These are phyloP conservation scores for Xylaria acuta DNA, from an alignment of 495 filamentous ascomycete species.

Conservation along the genomic window DNA sequence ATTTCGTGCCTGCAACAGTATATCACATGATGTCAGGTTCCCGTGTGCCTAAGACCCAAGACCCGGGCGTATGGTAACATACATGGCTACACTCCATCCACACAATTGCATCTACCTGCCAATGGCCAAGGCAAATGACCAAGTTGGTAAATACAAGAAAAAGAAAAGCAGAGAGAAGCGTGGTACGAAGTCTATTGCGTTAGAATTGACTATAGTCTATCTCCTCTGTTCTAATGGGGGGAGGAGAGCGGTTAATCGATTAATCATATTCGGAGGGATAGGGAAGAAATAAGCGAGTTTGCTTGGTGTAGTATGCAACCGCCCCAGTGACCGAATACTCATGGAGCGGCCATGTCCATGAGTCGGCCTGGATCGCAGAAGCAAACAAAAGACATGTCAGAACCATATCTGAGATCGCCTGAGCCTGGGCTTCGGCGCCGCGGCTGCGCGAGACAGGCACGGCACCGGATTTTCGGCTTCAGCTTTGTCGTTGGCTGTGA, in stretches of 20 bases:
- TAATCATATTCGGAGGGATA: neutral
- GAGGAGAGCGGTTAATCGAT: neutral
- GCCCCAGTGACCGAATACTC: neutral
- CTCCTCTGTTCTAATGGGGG: neutral
- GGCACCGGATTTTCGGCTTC: neutral
- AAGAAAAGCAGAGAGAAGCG: neutral
- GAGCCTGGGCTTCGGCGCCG: neutral
- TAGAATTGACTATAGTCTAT: neutral
- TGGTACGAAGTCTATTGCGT: neutral
- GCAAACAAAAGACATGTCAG: constrained; percentile 21
- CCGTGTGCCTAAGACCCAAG: constrained; percentile 5
- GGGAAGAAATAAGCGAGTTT: neutral
- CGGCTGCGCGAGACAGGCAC: neutral
- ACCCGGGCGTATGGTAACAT: constrained; percentile 12
- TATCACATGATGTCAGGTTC: constrained; percentile 10
- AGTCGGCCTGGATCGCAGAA: constrained; percentile 4
- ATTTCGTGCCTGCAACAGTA: neutral
- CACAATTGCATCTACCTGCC: neutral
- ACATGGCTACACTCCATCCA: neutral
- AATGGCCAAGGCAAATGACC: neutral
- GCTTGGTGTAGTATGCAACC: neutral
- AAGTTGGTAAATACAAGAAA: neutral
- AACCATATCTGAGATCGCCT: constrained; percentile 11
- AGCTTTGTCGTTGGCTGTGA: neutral
- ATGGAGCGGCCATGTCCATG: neutral